phyloP scores from a whole-genome alignment of 225 moss, liverwort and hornwort genomes.

The Pseudoscleropodium purum region DNA sequence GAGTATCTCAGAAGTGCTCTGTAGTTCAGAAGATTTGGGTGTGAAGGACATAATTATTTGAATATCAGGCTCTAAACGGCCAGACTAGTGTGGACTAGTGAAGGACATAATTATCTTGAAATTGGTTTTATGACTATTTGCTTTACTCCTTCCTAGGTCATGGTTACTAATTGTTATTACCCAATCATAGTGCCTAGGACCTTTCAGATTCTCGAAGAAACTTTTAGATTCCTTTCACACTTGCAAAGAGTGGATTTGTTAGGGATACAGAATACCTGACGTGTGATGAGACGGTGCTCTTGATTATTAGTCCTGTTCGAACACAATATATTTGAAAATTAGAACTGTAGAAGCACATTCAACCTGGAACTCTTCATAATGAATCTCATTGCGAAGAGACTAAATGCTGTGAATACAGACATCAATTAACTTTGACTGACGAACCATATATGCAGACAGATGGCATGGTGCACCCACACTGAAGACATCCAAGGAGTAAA shows the following conservation, averaged over 20 bases:
- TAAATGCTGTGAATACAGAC: neutral
- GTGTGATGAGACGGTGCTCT: slow-evolving; percentile 42
- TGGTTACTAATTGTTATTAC: neutral
- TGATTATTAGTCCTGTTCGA: slow-evolving; percentile 33
- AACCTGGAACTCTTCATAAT: neutral
- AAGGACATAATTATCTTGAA: too few relatives aligned
- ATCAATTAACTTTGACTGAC: neutral
- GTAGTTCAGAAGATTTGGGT: neutral
- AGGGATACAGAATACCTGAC: slow-evolving; percentile 11
- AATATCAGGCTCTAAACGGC: neutral
- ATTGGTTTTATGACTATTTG: neutral
- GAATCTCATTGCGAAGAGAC: neutral
- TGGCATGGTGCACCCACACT: neutral
- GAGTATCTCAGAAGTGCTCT: neutral
- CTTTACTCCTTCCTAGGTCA: neutral
- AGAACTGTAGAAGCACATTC: neutral
- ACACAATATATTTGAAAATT: neutral
- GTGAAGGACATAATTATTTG: neutral
- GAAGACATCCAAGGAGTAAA: neutral
- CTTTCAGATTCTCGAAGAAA: neutral
- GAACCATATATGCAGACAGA: neutral
- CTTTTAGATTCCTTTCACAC: neutral
- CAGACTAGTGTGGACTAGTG: neutral
- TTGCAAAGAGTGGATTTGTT: neutral
- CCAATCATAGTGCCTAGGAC: neutral